phyloP scores from a whole-genome alignment of 2,329 filamentous ascomycete genomes.

The Trichoderma atroviride region DNA sequence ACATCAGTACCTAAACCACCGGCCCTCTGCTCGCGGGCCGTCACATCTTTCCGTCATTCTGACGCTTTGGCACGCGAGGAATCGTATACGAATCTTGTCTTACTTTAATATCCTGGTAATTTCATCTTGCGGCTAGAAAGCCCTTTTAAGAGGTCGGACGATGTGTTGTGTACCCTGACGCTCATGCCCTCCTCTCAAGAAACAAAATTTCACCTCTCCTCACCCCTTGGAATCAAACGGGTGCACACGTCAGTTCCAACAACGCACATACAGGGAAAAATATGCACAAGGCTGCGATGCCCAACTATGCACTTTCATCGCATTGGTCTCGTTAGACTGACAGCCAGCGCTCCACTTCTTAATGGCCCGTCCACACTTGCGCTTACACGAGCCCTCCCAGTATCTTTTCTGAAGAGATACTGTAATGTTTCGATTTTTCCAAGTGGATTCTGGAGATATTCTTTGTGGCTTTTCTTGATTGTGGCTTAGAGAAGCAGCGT shows the following conservation, averaged over 20 bases:
- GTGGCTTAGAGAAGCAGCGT: constrained; percentile 6
- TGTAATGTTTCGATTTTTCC: constrained; percentile 9
- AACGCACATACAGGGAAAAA: constrained; percentile 14
- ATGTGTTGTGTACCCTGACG: constrained; percentile 19
- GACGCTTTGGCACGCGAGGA: constrained; percentile 16
- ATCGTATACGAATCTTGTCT: constrained; percentile 26
- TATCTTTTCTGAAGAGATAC: constrained; percentile 6
- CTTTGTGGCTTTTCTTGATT: not conserved
- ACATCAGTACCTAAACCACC: not conserved
- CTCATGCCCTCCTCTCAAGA: not conserved
- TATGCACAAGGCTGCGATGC: constrained; percentile 22
- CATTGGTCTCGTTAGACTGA: constrained; percentile 21
- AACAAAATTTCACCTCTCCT: constrained; percentile 1
- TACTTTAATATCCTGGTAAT: constrained; percentile 17
- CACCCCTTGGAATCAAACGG: constrained; percentile 9
- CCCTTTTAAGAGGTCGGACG: constrained; percentile 7
- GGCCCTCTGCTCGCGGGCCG: not conserved
- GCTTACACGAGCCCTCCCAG: constrained; percentile 24
- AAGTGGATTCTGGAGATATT: constrained; percentile 9
- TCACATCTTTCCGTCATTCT: constrained; percentile 16
- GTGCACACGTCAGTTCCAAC: constrained; percentile 12
- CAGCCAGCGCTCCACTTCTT: constrained; percentile 21
- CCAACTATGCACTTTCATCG: constrained; percentile 21
- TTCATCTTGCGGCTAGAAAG: constrained; percentile 1
- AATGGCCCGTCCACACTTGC: constrained; percentile 23